These are phyloP conservation scores for Hordeum vulgare DNA, from an alignment of 176 grass and related monocot genomes.

Conservation along the genomic window DNA sequence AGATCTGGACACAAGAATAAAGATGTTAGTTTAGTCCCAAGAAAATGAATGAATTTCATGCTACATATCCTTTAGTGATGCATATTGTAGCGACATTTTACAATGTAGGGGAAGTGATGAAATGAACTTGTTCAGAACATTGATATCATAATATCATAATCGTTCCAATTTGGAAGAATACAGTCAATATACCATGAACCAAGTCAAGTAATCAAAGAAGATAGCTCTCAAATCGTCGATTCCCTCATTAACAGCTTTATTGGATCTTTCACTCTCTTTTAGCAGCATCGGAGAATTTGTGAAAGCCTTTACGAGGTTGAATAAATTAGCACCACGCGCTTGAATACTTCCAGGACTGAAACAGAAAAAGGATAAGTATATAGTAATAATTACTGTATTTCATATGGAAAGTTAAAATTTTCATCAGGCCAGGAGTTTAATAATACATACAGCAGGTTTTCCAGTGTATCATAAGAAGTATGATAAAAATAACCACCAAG, in stretches of 20 bases:
- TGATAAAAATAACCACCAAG: conserved; percentile 99
- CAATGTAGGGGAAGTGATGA: not conserved
- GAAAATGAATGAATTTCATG: conserved; percentile 16
- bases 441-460: conserved; percentile 73
- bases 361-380: conserved; percentile 19
- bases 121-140: not conserved
- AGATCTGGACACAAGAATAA: conserved; percentile 54
- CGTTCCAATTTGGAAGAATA: conserved; percentile 16
- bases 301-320: conserved; percentile 73
- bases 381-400: conserved; percentile 18
- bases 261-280: conserved; percentile 39
- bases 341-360: conserved; percentile 96
- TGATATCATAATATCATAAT: not conserved
- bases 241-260: conserved; percentile 28
- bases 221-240: conserved; percentile 46
- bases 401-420: conserved; percentile 11
- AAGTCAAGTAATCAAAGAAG: conserved; percentile 97
- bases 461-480: conserved; percentile 90
- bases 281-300: conserved; percentile 67
- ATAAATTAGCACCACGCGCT: conserved; percentile 96
- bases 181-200: conserved; percentile 81
- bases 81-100: conserved; percentile 9
- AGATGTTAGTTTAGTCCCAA: conserved; percentile 12
- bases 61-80: not conserved
- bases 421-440: conserved; percentile 17